These are phyloP conservation scores for Neoboletus subvelutipes DNA, from an alignment of 768 basidiomycete species.

Conservation along the genomic window DNA sequence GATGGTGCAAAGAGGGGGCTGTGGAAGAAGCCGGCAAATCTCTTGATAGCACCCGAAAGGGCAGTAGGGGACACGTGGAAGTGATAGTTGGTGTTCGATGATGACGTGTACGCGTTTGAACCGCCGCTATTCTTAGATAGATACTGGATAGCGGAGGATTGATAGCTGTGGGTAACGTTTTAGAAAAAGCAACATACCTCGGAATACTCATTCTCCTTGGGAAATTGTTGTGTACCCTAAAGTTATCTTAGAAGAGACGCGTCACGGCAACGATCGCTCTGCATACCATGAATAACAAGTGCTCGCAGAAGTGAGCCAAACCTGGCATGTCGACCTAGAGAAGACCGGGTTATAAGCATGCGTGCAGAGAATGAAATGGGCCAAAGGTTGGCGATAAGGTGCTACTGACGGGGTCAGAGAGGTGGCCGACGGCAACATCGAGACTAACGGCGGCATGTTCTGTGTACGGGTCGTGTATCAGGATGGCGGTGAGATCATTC, in stretches of 20 bases:
- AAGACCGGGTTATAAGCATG: not conserved
- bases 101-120: constrained; percentile 92
- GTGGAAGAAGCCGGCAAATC: constrained; percentile 87
- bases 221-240: constrained; percentile 81
- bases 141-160: constrained; percentile 42
- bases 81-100: constrained; percentile 89
- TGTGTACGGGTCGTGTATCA: constrained; percentile 80
- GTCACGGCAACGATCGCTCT: not conserved
- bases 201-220: constrained; percentile 92
- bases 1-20: constrained; percentile 87
- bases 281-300: constrained; percentile 91
- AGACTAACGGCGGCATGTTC: constrained; percentile 96
- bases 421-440: constrained; percentile 91
- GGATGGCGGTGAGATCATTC: constrained; percentile 84
- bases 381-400: not conserved
- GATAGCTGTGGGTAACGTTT: not conserved
- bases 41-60: constrained; percentile 66
- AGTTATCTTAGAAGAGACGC: not conserved
- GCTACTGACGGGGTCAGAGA: constrained; percentile 81
- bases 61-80: constrained; percentile 68
- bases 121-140: constrained; percentile 80
- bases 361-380: not conserved
- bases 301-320: constrained; percentile 94
- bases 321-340: constrained; percentile 83
- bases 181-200: constrained; percentile 47